Evolutionary conservation across 208 protist genomes (phyloP), one percentile per base, ranked within the genome.

Genomic region (Trypanosomatidae sp.): DNA sequence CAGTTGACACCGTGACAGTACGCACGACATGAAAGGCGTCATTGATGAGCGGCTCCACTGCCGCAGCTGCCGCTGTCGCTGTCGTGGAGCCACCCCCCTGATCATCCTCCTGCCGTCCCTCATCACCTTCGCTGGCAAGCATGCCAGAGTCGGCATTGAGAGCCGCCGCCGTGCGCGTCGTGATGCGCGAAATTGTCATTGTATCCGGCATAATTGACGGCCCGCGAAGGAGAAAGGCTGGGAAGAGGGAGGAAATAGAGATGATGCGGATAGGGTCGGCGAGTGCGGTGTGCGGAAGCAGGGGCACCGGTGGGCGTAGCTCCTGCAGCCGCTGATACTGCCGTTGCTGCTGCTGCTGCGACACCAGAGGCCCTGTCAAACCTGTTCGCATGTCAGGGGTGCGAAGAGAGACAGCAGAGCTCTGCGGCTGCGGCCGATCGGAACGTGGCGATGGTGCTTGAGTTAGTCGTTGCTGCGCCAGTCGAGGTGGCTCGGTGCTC

Each of bases 71-170:
- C 36, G 33, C 52, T 13, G 25, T 53, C 46, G 30, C 47, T 17
- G 13, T 44, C 9, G 66, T 25, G 49, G 8, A 30, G 30, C 1
- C 12, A 15, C 30, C 28, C 0, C 0, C 47, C 5, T 59, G 52
- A 49, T 50, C 53, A 8, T 41, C 56, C 17, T 30, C 47, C n/a
- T 65, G 36, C 8, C 15, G 9, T 22, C 64, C 60, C 0, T 65
- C 69, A 9, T 69, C 69, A 50, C 30, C 52, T 50, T 76, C 46
- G 56, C 30, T 66, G 64, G 55, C 69, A 3, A 56, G 46, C 12
- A 46, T 53, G 64, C 55, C 47, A 8, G 65, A 71, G 39, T 80
- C 75, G 44, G 49, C 53, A 64, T 80, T 62, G 41, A 80, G 65
- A 9, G 69, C 47, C 4, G 69, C 66, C 17, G 59, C 33, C 53